Base-by-base conservation (phyloP, 495 filamentous ascomycete genomes). In the Lepraria neglecta region DNA sequence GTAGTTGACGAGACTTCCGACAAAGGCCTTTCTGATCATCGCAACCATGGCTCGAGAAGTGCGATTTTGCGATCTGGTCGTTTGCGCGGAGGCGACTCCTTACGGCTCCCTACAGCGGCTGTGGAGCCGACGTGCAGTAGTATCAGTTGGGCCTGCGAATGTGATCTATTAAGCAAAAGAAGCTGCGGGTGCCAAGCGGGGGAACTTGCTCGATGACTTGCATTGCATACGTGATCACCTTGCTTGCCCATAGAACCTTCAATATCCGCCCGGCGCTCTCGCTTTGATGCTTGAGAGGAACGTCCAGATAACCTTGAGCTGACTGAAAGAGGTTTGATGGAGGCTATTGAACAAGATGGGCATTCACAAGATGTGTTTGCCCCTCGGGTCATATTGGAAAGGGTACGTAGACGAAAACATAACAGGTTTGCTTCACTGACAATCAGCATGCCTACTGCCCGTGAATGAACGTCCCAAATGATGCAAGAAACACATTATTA, bases 61-160 rank as follows among this genome's bases (percentile, higher is more conserved):
- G 35, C 35, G 35, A 11, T 6, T 38, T 10, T 38, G 35, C 44
- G 15, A 17, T n/a, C 12, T 46, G 17, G 17, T 9, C 24, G 47
- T 12, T 52, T 33, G 48, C 12, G 27, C 6, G 28, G 17, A 4
- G 24, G 24, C 15, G 28, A 7, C 31, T 33, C 17, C 30, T n/a
- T 31, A 33, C 27, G 30, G 50, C 28, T 35, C 30, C 31, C 9
- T 54, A 28, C 51, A 35, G 17, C 31, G 28, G 30, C n/a, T 17
- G 12, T 38, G 51, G 21, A 35, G 51, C 9, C n/a, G 51, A 33
- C 30, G 51, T 54, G 51, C 51, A 53, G 50, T 33, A 33, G 50
- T 9, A 19, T 35, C 24, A 35, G 3, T 11, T 54, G 31, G n/a
- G n/a, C 7, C 14, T 53, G 50, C 7, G 6, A 10, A n/a, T 52